Conservation (phyloP, 2,329 filamentous ascomycete genomes). For the Elsinoe ampelina region DNA sequence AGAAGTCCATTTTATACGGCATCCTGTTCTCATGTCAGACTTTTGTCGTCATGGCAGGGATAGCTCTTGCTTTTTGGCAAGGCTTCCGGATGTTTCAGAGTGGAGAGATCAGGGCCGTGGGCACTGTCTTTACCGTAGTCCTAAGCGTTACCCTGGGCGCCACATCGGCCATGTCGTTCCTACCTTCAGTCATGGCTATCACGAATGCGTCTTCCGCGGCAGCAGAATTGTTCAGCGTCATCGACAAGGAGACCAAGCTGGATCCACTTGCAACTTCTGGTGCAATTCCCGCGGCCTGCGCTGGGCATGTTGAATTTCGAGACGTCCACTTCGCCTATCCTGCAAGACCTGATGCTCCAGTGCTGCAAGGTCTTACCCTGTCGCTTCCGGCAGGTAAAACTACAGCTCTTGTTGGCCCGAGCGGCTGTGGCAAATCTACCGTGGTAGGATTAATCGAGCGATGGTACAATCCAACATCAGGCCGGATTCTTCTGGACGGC, state of each 20-base stretch:
- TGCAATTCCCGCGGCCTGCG: conserved; percentile 18
- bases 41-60: conserved; percentile 35
- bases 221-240: conserved; percentile 32
- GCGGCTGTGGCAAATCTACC: conserved; percentile 32
- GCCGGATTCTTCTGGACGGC: conserved; percentile 27
- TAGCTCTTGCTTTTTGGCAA: conserved; percentile 36
- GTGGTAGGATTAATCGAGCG: conserved; percentile 28
- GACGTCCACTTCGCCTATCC: conserved; percentile 67
- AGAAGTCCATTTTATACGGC: conserved; percentile 36
- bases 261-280: conserved; percentile 29
- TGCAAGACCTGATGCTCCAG: conserved; percentile 27
- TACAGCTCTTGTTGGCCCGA: conserved; percentile 36
- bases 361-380: conserved; percentile 29
- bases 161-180: conserved; percentile 31
- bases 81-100: conserved; percentile 31
- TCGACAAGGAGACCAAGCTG: conserved; percentile 32
- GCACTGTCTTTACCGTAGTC: conserved; percentile 29
- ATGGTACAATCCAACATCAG: conserved; percentile 25
- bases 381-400: conserved; percentile 33
- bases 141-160: conserved; percentile 29
- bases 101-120: conserved; percentile 25
- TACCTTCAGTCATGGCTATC: conserved; percentile 34
- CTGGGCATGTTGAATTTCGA: conserved; percentile 49
- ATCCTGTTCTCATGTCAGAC: conserved; percentile 35
- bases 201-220: conserved; percentile 36